Conservation (phyloP, 768 basidiomycete species). For the Tylopilus balloui region DNA sequence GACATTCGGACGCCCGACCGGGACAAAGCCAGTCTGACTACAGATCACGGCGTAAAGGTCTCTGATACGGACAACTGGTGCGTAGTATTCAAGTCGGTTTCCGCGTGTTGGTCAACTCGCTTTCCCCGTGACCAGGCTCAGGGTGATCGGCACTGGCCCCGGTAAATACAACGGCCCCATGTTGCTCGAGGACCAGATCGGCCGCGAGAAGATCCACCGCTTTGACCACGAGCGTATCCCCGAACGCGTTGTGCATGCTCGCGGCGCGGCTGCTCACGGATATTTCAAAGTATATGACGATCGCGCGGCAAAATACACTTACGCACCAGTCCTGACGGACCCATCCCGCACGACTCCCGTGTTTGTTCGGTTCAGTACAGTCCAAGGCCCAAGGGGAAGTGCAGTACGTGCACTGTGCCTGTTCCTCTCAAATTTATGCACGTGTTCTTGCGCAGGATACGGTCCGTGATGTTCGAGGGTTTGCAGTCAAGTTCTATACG, state of each 20-base stretch:
- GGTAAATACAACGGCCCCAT: conserved; percentile 57
- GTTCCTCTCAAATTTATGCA: background rate
- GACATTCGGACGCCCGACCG: conserved; percentile 12
- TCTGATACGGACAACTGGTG: conserved; percentile 66
- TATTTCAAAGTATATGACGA: conserved; percentile 73
- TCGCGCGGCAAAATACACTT: conserved; percentile 66
- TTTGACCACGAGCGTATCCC: conserved; percentile 91
- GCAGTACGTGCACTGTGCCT: conserved; percentile 47
- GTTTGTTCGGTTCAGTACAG: conserved; percentile 84
- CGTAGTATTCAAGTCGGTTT: background rate
- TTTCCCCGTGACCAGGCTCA: conserved; percentile 42
- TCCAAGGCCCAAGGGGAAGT: conserved; percentile 76
- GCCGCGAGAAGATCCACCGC: conserved; percentile 68
- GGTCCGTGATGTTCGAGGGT: conserved; percentile 83
- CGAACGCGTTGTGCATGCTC: conserved; percentile 72
- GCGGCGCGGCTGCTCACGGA: conserved; percentile 78
- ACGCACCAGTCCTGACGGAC: conserved; percentile 68
- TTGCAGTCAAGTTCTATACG: conserved; percentile 81
- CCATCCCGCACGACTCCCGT: conserved; percentile 66
- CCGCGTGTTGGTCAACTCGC: conserved; percentile 4
- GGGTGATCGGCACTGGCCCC: conserved; percentile 36
- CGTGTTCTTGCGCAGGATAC: conserved; percentile 44
- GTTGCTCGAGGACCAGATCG: conserved; percentile 74
- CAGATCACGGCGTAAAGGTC: conserved; percentile 57
- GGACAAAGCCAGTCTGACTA: conserved; percentile 40